Evolutionary conservation across 495 filamentous ascomycete species (phyloP).

Genomic region (Letharia lupina): DNA sequence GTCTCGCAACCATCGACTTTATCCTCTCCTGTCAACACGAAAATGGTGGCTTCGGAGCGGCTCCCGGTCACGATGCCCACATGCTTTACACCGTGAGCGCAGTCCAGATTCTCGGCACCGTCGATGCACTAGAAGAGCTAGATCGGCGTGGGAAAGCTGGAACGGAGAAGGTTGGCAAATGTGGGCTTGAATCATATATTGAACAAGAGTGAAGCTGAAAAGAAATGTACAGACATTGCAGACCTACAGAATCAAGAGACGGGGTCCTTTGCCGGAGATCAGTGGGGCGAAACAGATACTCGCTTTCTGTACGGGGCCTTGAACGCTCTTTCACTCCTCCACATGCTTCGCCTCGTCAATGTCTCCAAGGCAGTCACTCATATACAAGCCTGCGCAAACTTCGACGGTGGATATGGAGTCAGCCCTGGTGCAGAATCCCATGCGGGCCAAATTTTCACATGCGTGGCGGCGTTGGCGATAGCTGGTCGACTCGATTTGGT

Average conservation of each 20-base stretch:
- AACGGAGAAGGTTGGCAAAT: constrained; percentile 62
- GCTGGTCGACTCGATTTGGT: constrained; percentile 75
- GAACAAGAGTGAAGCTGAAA: background rate
- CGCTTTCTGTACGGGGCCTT: constrained; percentile 86
- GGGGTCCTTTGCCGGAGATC: constrained; percentile 84
- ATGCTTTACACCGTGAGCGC: constrained; percentile 91
- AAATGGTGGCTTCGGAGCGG: constrained; percentile 84
- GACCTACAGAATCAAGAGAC: constrained; percentile 68
- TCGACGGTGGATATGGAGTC: constrained; percentile 88
- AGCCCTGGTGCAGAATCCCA: constrained; percentile 86
- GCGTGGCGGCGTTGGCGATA: constrained; percentile 80
- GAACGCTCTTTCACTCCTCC: constrained; percentile 76
- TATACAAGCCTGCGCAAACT: constrained; percentile 74
- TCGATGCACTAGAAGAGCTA: constrained; percentile 78
- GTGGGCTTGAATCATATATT: constrained; percentile 40
- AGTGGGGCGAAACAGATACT: constrained; percentile 94
- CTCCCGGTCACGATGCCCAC: constrained; percentile 89
- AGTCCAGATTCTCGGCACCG: constrained; percentile 76
- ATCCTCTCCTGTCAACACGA: constrained; percentile 84
- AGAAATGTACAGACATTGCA: constrained; percentile 56
- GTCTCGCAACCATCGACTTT: constrained; percentile 76
- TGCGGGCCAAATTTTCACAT: constrained; percentile 88
- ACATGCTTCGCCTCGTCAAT: constrained; percentile 61
- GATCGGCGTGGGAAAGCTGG: constrained; percentile 58
- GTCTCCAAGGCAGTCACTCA: constrained; percentile 69